Percentiles rank a stretch among this genome's conserved stretches.
These are phyloP conservation scores for Phymatotrichopsis omnivora DNA, from an alignment of 2,329 filamentous ascomycete genomes.

Conservation along the genomic window DNA sequence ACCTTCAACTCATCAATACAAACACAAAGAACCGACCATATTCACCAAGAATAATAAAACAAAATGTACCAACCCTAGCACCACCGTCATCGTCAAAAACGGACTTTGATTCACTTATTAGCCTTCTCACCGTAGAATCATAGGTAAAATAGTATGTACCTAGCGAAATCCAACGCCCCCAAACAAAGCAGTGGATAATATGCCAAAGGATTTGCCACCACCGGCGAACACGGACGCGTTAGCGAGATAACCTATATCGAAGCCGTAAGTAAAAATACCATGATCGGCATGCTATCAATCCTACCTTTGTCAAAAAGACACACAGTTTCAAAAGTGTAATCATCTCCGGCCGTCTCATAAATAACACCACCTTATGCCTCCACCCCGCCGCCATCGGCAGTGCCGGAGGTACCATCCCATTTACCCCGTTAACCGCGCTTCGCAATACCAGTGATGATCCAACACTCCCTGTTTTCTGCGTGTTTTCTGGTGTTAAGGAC, in stretches of 20 bases:
- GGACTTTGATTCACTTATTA: constrained; percentile 18
- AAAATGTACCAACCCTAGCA: constrained; percentile 17
- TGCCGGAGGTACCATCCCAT: constrained; percentile 33
- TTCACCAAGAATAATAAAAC: constrained; percentile 14
- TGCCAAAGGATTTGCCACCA: constrained; percentile 53
- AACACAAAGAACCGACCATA: constrained; percentile 12
- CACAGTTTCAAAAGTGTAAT: constrained; percentile 43
- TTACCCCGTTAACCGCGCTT: constrained; percentile 16
- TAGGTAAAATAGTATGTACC: constrained; percentile 1
- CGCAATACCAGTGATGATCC: constrained; percentile 21
- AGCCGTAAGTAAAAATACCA: constrained; percentile 3
- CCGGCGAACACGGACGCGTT: constrained; percentile 59
- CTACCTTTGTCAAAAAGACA: constrained; percentile 56
- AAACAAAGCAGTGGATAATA: constrained; percentile 57
- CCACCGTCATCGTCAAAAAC: constrained; percentile 30
- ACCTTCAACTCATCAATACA: too few relatives aligned
- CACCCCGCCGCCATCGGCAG: constrained; percentile 35
- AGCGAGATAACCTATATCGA: constrained; percentile 45
- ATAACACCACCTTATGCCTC: constrained; percentile 32
- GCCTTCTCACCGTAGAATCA: background rate
- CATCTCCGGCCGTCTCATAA: constrained; percentile 31
- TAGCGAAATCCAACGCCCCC: constrained; percentile 50
- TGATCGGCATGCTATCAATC: background rate
- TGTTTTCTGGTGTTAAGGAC: constrained; percentile 14
- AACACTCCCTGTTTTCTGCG: background rate